Evolutionary conservation across 1,284 basidiomycete genomes (phyloP).

Genomic region (Moesziomyces sp.): DNA sequence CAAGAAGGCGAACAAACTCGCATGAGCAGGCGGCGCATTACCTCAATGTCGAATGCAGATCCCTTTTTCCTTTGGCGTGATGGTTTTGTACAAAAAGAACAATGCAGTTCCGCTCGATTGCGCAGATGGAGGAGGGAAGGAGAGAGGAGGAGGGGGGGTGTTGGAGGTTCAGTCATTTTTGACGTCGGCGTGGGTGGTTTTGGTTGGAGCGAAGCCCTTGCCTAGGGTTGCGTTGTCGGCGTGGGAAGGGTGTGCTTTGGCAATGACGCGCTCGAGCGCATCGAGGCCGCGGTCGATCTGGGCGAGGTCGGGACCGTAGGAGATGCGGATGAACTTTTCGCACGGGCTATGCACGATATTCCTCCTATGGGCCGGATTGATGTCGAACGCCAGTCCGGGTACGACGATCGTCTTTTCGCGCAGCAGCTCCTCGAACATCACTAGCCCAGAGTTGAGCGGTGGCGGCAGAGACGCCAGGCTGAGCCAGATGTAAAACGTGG

Average conservation of each 20-base stretch:
- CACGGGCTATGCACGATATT: constrained; percentile 85
- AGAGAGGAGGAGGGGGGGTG: too few species aligned
- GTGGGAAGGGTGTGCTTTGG: constrained; percentile 72
- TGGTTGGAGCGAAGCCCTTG: constrained; percentile 36
- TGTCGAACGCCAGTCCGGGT: constrained; percentile 80
- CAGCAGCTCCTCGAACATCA: constrained; percentile 92
- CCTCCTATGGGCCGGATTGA: constrained; percentile 72
- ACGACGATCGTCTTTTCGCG: constrained; percentile 91
- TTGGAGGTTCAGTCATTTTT: constrained; percentile 9
- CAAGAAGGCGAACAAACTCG: constrained; percentile 70
- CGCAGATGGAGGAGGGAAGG: neutral
- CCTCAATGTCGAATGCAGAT: neutral
- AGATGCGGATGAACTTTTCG: constrained; percentile 62
- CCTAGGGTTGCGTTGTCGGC: constrained; percentile 68
- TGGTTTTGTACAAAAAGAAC: neutral
- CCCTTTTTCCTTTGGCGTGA: neutral
- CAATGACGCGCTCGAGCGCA: constrained; percentile 82
- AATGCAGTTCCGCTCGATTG: neutral
- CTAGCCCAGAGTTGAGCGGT: constrained; percentile 87
- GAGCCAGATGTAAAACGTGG: constrained; percentile 86
- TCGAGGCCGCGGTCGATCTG: constrained; percentile 84
- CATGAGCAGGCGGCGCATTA: constrained; percentile 2
- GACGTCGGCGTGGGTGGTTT: constrained; percentile 25
- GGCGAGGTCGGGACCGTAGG: constrained; percentile 85
- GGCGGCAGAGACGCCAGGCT: constrained; percentile 80